Evolutionary conservation across 2,329 filamentous ascomycete species (phyloP).

Genomic region (Fusarium piperis): DNA sequence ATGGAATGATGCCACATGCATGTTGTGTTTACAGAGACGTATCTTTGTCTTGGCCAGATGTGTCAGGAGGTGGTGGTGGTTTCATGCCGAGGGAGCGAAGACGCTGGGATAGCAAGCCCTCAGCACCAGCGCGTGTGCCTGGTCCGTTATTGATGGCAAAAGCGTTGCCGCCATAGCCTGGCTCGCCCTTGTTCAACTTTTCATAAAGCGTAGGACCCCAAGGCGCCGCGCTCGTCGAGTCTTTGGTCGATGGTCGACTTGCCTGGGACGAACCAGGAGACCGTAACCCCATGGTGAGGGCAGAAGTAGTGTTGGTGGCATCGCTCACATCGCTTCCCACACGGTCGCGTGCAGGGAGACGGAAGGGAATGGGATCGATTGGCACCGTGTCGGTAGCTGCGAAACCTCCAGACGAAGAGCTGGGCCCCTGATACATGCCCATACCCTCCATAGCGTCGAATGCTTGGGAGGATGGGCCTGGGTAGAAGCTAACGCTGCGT

Average conservation of each 20-base stretch:
- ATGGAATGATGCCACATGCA: neutral
- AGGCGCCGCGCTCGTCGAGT: constrained; percentile 43
- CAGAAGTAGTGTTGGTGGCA: constrained; percentile 39
- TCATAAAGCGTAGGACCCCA: constrained; percentile 61
- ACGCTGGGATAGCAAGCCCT: constrained; percentile 76
- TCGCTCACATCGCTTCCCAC: constrained; percentile 47
- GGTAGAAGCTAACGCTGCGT: constrained; percentile 63
- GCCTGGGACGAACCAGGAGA: constrained; percentile 44
- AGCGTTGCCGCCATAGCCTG: constrained; percentile 68
- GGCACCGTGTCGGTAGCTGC: constrained; percentile 47
- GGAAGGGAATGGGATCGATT: constrained; percentile 64
- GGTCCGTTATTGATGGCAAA: constrained; percentile 51
- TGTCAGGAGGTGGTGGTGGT: constrained; percentile 21
- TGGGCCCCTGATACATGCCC: constrained; percentile 23
- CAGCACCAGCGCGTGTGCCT: constrained; percentile 55
- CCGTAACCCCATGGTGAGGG: constrained; percentile 28
- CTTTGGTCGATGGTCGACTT: constrained; percentile 50
- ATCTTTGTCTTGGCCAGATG: neutral
- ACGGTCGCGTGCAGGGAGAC: constrained; percentile 48
- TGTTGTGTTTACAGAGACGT: constrained; percentile 7
- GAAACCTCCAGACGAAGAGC: constrained; percentile 28
- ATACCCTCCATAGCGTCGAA: constrained; percentile 51
- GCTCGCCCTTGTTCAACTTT: constrained; percentile 74
- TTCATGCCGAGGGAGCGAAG: constrained; percentile 70
- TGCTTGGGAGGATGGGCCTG: constrained; percentile 44